Percentiles rank a stretch among this genome's conserved stretches.
Evolutionary conservation across 139 green algal species (phyloP).

Genomic region (Coelastrella sp.): DNA sequence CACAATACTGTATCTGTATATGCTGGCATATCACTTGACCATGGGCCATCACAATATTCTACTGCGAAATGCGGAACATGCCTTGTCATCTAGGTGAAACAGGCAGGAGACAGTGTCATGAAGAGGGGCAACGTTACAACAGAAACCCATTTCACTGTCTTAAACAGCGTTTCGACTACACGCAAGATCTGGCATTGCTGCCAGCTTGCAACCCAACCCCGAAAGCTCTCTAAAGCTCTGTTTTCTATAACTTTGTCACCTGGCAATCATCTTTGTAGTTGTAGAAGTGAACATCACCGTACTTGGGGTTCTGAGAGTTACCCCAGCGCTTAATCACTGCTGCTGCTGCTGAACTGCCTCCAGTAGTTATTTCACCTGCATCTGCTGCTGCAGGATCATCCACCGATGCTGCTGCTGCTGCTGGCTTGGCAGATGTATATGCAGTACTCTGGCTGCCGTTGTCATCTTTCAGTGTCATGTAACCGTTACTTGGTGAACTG

Average conservation of each 20-base stretch:
- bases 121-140: too few species aligned
- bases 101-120: too few species aligned
- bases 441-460: not conserved
- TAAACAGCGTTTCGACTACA: too few species aligned
- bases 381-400: not conserved
- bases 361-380: not conserved
- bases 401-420: not conserved
- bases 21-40: too few species aligned
- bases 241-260: not conserved
- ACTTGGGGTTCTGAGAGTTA: constrained; percentile 34
- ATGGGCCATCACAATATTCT: too few species aligned
- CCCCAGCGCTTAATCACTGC: constrained; percentile 65
- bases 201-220: too few species aligned
- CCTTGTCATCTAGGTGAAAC: too few species aligned
- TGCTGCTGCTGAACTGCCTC: not conserved
- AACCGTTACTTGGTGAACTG: constrained; percentile 69
- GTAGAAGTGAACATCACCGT: constrained; percentile 88
- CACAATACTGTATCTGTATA: too few species aligned
- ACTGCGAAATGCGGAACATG: too few species aligned
- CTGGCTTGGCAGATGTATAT: not conserved
- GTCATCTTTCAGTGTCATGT: not conserved
- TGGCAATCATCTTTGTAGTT: constrained; percentile 69
- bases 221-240: not conserved
- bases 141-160: too few species aligned
- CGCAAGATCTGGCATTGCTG: too few species aligned